Base-by-base conservation (phyloP, 2,329 filamentous ascomycete genomes). In the Claviceps capensis region DNA sequence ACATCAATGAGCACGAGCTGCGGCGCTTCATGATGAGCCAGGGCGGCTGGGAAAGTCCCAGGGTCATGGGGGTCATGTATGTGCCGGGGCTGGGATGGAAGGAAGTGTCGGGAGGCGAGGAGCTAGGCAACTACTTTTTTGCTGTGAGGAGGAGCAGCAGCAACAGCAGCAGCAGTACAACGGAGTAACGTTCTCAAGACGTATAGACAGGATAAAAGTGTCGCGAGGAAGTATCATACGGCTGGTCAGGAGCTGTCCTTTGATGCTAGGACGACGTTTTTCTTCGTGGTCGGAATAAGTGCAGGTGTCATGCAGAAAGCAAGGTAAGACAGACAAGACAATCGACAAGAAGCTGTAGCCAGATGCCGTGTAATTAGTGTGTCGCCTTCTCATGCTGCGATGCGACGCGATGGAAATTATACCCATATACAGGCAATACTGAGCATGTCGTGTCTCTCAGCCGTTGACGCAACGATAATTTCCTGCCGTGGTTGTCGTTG, bases 71-170 rank as follows among this genome's bases (percentile, higher is more conserved):
- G 0, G 88, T 95, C 8, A 75, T 95, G 47, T 98, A 95, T 72
- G 77, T 97, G 51, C 93, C 93, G 0, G 89, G 88, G 0, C 53
- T 95, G 45, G 93, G 93, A 3, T 97, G 93, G 93, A 89, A 78
- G 69, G 80, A 88, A 65, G 82, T 96, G 4, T 67, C 70, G 23
- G 86, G 88, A 2, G 86, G 88, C 61, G 91, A 97, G 71, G 81
- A 80, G 62, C 81, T 88, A 62, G 91, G 91, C 9, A 98, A 98
- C 67, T 98, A 97, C 70, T 97, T 98, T 68, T 95, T 96, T 66
- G 93, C 80, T 8, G 82, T 95, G 44, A 83, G 69, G 70, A 69
- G 58, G 63, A 61, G 34, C 57, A 59, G 34, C 57, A 59, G 42
- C 49, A 47, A 53, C 59, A 83, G 69, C 59, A 83, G 69, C 63